These are phyloP conservation scores for Ceratocystis diversiconidia DNA, from an alignment of 2,329 filamentous ascomycete genomes.

Conservation along the genomic window DNA sequence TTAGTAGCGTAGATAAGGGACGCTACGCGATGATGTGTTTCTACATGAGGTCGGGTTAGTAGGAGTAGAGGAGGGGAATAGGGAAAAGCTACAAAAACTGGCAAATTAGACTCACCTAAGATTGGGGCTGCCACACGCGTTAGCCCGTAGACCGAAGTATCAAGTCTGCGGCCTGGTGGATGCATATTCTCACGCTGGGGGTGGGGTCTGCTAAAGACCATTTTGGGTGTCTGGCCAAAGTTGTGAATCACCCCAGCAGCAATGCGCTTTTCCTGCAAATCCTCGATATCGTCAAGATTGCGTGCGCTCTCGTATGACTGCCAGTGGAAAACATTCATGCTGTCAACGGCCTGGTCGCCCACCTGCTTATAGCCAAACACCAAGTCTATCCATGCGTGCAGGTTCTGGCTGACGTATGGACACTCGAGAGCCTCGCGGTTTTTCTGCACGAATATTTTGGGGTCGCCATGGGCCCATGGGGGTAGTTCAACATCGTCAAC, in stretches of 20 bases:
- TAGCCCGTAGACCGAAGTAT: constrained; percentile 57
- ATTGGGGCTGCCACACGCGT: constrained; percentile 67
- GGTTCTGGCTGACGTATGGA: constrained; percentile 73
- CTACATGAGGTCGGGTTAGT: constrained; percentile 29
- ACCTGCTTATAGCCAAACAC: constrained; percentile 90
- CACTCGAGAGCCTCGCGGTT: constrained; percentile 93
- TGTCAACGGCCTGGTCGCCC: constrained; percentile 81
- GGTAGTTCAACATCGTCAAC: constrained; percentile 85
- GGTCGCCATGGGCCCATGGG: constrained; percentile 91
- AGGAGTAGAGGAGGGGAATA: not conserved
- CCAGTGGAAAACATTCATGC: constrained; percentile 89
- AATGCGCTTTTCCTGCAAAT: constrained; percentile 71
- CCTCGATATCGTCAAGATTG: constrained; percentile 79
- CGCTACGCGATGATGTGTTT: constrained; percentile 64
- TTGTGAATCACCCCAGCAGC: constrained; percentile 97
- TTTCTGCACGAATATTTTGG: constrained; percentile 87
- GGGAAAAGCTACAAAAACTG: not conserved
- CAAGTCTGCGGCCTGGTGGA: constrained; percentile 54
- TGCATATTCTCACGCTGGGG: constrained; percentile 56
- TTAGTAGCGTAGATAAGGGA: constrained; percentile 67
- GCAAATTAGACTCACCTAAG: constrained; percentile 1
- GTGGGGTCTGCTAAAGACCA: constrained; percentile 76
- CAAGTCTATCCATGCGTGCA: constrained; percentile 92
- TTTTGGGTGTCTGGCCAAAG: constrained; percentile 92
- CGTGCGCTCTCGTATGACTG: constrained; percentile 89